Base-by-base conservation (phyloP, 495 filamentous ascomycete species). In the Penicillium soppii region DNA sequence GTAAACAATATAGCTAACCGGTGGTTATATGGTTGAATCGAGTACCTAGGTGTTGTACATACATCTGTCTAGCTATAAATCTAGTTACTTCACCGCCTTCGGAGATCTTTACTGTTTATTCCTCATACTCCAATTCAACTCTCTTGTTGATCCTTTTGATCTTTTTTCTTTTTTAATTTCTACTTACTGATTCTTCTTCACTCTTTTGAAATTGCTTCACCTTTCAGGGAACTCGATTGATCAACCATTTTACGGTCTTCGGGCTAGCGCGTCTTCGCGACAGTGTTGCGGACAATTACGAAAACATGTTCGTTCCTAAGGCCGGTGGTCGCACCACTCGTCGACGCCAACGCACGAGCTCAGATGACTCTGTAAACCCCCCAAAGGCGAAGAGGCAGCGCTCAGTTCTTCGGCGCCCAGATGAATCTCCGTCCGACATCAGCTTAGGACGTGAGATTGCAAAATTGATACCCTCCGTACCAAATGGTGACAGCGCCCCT, bases 311-410 rank as follows among this genome's bases (percentile, higher is more conserved):
- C 63, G 81, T 83, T 25, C 74, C 83, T 17, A 75, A 73, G 50
- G 65, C 79, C 45, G 59, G 72, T 59, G 65, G 76, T 41, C 80
- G 81, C 48, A 87, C 78, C 56, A 78, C 84, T 60, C 80, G 87
- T 49, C 73, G 88, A 52, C 84, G 85, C 44, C 84, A 82, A 63
- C 82, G 88, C 48, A 84, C 83, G 30, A 66, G 75, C 40, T 86
- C 81, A 54, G 77, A 83, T 54, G 87, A 89, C 47, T 78, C 78
- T 36, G 77, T 80, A 19, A 76, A 82, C 22, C 78, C 80, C 49
- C 83, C 85, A 52, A 88, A 82, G 61, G 79, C 87, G 15, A 92
- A 92, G 73, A 78, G 87, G 59, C 85, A 86, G 54, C 76, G 87
- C 50, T 81, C 85, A 19, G 78, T 77, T 13, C 66, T 88, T 44